phyloP scores from a whole-genome alignment of 73 alveolate species.

The Tetrahymena elliotti region DNA sequence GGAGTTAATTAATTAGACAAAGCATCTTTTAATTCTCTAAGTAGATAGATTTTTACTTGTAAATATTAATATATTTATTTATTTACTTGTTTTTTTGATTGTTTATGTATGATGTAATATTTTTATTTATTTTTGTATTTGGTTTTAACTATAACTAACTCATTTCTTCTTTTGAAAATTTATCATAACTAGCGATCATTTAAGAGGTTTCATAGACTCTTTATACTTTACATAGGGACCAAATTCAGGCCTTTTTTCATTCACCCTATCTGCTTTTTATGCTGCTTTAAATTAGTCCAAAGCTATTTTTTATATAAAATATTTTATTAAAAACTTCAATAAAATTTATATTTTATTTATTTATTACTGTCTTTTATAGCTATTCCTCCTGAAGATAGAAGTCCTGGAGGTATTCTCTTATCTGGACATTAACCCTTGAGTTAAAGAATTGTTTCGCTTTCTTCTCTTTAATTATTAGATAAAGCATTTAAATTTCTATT shows the following conservation, averaged over 20 bases:
- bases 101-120: neutral
- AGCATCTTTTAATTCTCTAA: neutral
- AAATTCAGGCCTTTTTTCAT: constrained; percentile 28
- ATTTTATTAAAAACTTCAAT: neutral
- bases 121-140: too few relatives aligned
- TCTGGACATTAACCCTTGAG: constrained; percentile 81
- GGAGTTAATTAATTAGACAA: neutral
- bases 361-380: constrained; percentile 53
- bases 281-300: constrained; percentile 13
- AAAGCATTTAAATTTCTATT: neutral
- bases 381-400: constrained; percentile 65
- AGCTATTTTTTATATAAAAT: neutral
- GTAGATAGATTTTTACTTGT: neutral
- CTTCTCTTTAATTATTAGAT: constrained; percentile 46
- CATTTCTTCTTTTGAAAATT: neutral
- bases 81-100: too few relatives aligned
- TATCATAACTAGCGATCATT: neutral
- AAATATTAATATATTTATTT: too few relatives aligned
- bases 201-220: neutral
- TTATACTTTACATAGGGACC: neutral
- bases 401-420: constrained; percentile 73
- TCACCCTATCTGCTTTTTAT: constrained; percentile 16
- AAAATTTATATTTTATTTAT: neutral
- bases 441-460: constrained; percentile 71
- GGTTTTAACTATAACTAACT: neutral